These are phyloP conservation scores for Vaccinium darrowii DNA, from an alignment of 148 eudicot species.

Conservation along the genomic window DNA sequence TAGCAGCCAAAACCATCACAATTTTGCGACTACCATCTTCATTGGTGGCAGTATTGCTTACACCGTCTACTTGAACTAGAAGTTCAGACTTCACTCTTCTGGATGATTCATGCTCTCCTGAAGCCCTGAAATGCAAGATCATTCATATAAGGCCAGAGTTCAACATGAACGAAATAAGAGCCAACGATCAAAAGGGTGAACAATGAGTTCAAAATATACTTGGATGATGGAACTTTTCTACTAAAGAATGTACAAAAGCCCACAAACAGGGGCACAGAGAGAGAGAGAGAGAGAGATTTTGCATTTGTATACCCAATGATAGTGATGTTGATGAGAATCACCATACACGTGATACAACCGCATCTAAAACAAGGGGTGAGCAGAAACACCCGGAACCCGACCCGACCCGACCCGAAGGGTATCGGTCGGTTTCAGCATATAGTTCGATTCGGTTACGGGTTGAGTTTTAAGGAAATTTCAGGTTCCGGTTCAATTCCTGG, in stretches of 20 bases:
- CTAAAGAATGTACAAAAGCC: not conserved
- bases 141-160: constrained; percentile 13
- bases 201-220: constrained; percentile 11
- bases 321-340: not conserved
- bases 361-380: not conserved
- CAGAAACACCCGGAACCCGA: no score
- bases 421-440: no score
- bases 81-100: constrained; percentile 98
- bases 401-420: no score
- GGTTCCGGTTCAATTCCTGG: no score
- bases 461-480: no score
- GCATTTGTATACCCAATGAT: not conserved
- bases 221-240: not conserved
- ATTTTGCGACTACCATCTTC: constrained; percentile 94
- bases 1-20: constrained; percentile 99
- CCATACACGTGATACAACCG: not conserved
- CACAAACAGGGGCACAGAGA: not conserved
- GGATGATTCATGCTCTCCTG: constrained; percentile 99
- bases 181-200: not conserved
- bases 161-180: not conserved
- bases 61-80: constrained; percentile 98
- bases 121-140: constrained; percentile 58
- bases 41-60: constrained; percentile 64
- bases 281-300: constrained; percentile 1
- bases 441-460: no score